Evolutionary conservation across 768 basidiomycete genomes (phyloP), one percentile per base, ranked within the genome.

Genomic region (Steccherinum ochraceum): DNA sequence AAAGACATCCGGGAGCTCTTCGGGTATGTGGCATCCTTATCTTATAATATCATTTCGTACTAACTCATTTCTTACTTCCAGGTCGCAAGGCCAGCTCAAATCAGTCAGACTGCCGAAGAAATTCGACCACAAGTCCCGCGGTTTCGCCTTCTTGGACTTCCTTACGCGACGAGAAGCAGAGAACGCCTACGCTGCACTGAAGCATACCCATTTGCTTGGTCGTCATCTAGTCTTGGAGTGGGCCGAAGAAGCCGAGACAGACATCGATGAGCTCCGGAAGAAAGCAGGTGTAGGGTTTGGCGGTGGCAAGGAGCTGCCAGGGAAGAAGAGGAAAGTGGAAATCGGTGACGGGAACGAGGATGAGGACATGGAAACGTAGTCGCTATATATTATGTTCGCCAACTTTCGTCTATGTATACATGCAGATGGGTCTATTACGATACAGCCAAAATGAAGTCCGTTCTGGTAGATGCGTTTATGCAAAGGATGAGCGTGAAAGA

Each of bases 111-210:
- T 99, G 2, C 96, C 96, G 13, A 88, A 86, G 66, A 93, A 93
- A 64, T 89, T 95, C 70, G 87, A 94, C 60, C 79, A 86, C 13
- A 79, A 86, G 42, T 84, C 89, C 1, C 83, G 96, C 25, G 96
- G 96, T 3, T 99, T 98, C 65, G 96, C 93, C 1, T 99, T 98
- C 72, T 75, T 97, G 59, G 94, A 99, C 57, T 98, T 98, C 64
- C 78, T 89, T 18, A 85, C 91, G 2, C 79, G 89, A 16, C 82
- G 83, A 45, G 95, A 99, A 61, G 95, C 95, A 2, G 87, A 92
- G 65, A 85, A 85, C 40, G 95, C 92, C 0, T 92, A 86, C 66
- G 80, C 79, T 23, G 83, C 91, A 11, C 78, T 99, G 20, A 80
- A 83, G 57, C 93, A 98, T 67, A 96, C 94, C 0, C 96, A 98